Evolutionary conservation across 2,329 filamentous ascomycete species (phyloP), one percentile per base, ranked within the genome.

Genomic region (Bertia moriformis): DNA sequence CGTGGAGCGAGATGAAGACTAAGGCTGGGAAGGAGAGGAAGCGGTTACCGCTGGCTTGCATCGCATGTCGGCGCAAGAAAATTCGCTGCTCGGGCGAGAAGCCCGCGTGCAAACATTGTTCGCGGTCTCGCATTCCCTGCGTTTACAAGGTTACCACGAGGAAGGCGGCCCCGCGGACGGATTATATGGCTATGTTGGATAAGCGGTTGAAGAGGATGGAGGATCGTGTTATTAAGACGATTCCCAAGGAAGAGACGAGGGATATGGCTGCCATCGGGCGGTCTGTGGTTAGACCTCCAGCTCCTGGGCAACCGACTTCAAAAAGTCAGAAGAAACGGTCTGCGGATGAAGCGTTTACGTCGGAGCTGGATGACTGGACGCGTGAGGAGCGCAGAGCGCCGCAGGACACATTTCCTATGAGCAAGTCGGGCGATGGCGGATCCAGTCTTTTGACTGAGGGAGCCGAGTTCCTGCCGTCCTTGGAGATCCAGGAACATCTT

Each of bases 131-230:
- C 33, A 93, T 93, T 48, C 89, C 89, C 2, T 98, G 91, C 55
- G 88, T 96, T 3, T 98, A 96, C 69, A 96, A 96, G 54, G 86
- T 94, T 43, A 96, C 88, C 0, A 87, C 88, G 3, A 73, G 91
- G 43, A 96, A 96, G 58, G 87, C 89, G 1, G 87, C 88, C 3
- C 91, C 91, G 2, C 73, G 91, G 39, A 96, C 91, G 14, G 91
- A 96, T 59, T 96, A 96, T 59, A 96, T 96, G 91, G 87, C 88
- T 32, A 96, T 96, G 87, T 64, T 96, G 49, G 91, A 96, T 61
- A 95, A 94, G 61, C 74, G 91, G 39, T 59, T 96, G 47, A 95
- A 93, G 65, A 72, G 89, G 41, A 96, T 96, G 91, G 91, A 98
- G 59, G 89, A 96, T 51, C 80, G 89, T 41, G 91, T 96, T 45